phyloP scores from a whole-genome alignment of 2,329 filamentous ascomycete species.

The Fonsecaea erecta region DNA sequence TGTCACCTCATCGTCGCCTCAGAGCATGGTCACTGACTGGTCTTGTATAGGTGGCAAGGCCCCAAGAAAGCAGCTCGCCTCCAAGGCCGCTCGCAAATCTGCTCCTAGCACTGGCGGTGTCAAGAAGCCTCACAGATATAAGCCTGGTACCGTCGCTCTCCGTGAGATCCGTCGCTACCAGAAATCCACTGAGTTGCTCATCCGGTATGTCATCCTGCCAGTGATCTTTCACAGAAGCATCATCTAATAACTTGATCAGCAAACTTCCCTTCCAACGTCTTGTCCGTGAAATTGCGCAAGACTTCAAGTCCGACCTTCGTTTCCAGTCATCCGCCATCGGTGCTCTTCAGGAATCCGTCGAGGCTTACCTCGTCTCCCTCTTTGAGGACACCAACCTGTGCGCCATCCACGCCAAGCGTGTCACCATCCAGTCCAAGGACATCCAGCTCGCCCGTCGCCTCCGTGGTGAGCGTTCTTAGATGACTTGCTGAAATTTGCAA shows the following conservation, averaged over 20 bases:
- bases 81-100: constrained; percentile 98
- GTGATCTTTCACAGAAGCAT: constrained; percentile 84
- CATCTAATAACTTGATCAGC: constrained; percentile 86
- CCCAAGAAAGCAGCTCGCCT: constrained; percentile 93
- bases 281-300: constrained; percentile 94
- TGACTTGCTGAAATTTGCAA: constrained; percentile 29
- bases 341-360: constrained; percentile 96
- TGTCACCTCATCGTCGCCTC: constrained; percentile 29
- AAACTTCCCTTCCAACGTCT: constrained; percentile 98
- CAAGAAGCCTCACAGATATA: constrained; percentile 92
- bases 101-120: constrained; percentile 95
- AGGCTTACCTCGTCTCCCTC: constrained; percentile 97
- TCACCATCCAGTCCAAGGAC: constrained; percentile 92
- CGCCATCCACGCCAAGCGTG: constrained; percentile 98
- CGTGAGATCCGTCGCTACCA: constrained; percentile 99
- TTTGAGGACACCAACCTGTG: constrained; percentile 99
- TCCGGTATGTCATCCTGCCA: constrained; percentile 56
- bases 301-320: constrained; percentile 92
- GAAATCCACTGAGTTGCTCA: constrained; percentile 93
- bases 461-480: constrained; percentile 86
- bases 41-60: constrained; percentile 65
- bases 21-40: constrained; percentile 33
- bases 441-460: constrained; percentile 96
- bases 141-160: constrained; percentile 93
- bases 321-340: constrained; percentile 99